Base-by-base conservation (phyloP, 2,329 filamentous ascomycete genomes). In the Myriosclerotinia duriaeana region DNA sequence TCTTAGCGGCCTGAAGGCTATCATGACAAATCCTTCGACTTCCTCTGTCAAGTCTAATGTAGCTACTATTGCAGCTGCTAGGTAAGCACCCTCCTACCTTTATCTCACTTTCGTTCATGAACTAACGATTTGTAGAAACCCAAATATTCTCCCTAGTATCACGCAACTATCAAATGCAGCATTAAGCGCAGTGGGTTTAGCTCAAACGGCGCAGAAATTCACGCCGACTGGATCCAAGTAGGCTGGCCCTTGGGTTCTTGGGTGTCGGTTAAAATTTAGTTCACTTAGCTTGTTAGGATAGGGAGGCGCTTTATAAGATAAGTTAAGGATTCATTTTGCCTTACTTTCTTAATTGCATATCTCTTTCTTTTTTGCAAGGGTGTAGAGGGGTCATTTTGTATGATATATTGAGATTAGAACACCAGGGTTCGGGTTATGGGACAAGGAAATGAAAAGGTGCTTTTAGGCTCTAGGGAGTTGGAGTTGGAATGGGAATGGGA, bases 141-240 rank as follows among this genome's bases (percentile, higher is more conserved):
- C 72, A 11, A 67, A 74, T 30, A 74, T 74, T 46, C 69, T 74
- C 46, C 72, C 72, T 9, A 72, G 70, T 46, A 74, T 74, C 65
- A 74, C 72, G 3, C 65, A 71, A 50, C 67, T 74, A 11, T 72
- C 72, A 5, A 73, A 74, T 20, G 65, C 70, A 11, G 72, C 72
- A 9, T 65, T 74, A 52, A 52, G 61, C 8, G 69, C 69, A 22
- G 53, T 68, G 30, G 67, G 68, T 5, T 44, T 71, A 12, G 55
- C 69, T 36, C 53, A 44, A 22, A 71, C 67, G 3, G 67, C 68
- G 9, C 59, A 69, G 50, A 67, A 65, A 42, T 74, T 74, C 38
- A 61, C 69, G 3, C 46, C 71, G 2, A 74, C 72, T n/a, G 67
- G 67, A 66, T 8, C 34, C 5, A 8, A n/a, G 53, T 58, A 50